These are phyloP conservation scores for Hondaea fermentalgiana DNA, from an alignment of 108 stramenopile species.

Conservation along the genomic window DNA sequence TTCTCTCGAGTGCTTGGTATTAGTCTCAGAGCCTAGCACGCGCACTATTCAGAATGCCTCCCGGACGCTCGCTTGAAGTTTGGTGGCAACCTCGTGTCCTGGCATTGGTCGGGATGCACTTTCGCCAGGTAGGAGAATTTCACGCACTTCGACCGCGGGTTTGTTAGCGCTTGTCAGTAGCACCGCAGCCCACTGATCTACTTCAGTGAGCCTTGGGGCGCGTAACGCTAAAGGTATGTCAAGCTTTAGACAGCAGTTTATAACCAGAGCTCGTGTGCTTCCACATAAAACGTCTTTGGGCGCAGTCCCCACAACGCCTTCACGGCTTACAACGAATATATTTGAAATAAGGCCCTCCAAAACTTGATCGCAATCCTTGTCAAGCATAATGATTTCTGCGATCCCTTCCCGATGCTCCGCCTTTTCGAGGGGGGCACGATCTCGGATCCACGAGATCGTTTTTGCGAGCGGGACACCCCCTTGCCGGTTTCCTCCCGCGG, in stretches of 20 bases:
- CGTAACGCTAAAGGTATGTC: not conserved
- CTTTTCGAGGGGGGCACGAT: not conserved
- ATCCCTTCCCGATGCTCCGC: not conserved
- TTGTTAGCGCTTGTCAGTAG: not conserved
- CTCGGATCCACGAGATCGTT: not conserved
- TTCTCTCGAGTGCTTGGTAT: no score
- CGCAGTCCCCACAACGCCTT: not conserved
- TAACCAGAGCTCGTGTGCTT: not conserved
- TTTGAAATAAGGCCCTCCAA: not conserved
- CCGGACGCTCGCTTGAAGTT: no score
- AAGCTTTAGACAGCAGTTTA: not conserved
- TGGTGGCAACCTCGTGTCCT: no score
- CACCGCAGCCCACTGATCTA: not conserved
- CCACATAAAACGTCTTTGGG: not conserved
- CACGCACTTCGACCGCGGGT: not conserved
- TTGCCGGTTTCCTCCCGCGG: not conserved
- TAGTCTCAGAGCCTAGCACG: no score
- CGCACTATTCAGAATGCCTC: no score
- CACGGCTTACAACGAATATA: not conserved
- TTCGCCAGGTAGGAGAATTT: not conserved
- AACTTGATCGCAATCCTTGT: not conserved
- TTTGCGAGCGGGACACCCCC: not conserved
- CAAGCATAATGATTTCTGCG: not conserved
- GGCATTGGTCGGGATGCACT: no score
- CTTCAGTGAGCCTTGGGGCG: not conserved